Conservation (phyloP, 2,329 filamentous ascomycete genomes). For the Colletotrichum gloeosporioides region DNA sequence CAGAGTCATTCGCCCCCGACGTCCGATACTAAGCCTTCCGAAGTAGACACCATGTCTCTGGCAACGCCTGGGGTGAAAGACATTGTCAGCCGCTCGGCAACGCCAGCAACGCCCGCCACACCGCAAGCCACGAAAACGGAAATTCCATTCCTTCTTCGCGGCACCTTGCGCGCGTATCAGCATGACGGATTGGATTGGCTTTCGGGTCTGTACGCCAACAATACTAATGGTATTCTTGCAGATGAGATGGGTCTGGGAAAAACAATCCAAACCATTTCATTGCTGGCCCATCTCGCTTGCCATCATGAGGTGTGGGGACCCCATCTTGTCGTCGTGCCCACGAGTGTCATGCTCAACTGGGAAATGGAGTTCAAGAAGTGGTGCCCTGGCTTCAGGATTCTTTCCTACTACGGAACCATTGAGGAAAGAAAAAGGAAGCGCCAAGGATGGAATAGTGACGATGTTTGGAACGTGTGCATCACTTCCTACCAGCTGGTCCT, state of each 20-base stretch:
- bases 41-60: constrained; percentile 44
- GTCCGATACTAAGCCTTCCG: constrained; percentile 57
- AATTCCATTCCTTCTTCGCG: constrained; percentile 82
- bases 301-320: constrained; percentile 93
- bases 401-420: constrained; percentile 94
- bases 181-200: constrained; percentile 98
- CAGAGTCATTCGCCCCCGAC: constrained; percentile 53
- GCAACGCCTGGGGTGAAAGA: constrained; percentile 22
- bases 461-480: constrained; percentile 96
- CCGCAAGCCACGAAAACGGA: constrained; percentile 62
- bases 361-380: constrained; percentile 99
- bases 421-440: constrained; percentile 93
- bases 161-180: constrained; percentile 92
- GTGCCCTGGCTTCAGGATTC: constrained; percentile 95
- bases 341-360: constrained; percentile 99
- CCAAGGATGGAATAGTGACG: constrained; percentile 90
- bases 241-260: constrained; percentile 99
- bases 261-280: constrained; percentile 95
- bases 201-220: constrained; percentile 87
- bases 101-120: constrained; percentile 36
- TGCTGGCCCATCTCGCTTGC: constrained; percentile 91
- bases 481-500: constrained; percentile 97
- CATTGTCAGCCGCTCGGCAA: constrained; percentile 35
- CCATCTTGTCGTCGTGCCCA: constrained; percentile 94
- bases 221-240: constrained; percentile 93